Base-by-base conservation (phyloP, 352 stramenopile genomes). In the Phytophthora nicotianae region DNA sequence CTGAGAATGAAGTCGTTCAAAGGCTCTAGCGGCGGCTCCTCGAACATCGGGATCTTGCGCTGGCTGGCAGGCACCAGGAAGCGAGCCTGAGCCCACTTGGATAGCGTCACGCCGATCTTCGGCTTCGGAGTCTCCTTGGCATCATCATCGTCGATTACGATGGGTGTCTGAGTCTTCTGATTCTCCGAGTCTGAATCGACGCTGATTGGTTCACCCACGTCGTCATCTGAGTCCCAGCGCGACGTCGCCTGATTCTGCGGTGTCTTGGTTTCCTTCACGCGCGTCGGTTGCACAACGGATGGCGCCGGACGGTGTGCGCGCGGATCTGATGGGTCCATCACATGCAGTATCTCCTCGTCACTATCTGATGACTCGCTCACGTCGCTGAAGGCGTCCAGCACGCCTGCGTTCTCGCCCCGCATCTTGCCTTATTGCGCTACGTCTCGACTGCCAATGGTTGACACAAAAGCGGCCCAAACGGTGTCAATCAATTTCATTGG, bases 1-100 rank as follows among this genome's bases (percentile, higher is more conserved):
- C 77, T 90, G 38, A 95, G 61, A 43, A 95, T 95, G 54, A 86
- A 90, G 46, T 95, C 86, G 37, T 91, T 92, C n/a, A 95, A 65
- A 41, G 86, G 83, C 58, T 95, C 83, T 9, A 95, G 58, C 11
- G 81, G 77, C 23, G 75, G 69, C 46, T 93, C 80, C 49, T 91
- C 83, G 6, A 88, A 32, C 43, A 83, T 58, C 1, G 74, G 75
- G 3, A 83, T 43, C 13, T 83, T 77, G 23, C 84, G 81, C 33
- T 89, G 67, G 33, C 77, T 83, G 5, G 65, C 63, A 40, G 81
- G 72, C 57, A 86, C 71, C 5, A 91, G 67, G 58, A 93, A 93
- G n/a, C 84, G 82, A 40, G 74, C 51, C 32, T 84, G 72, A 3
- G 84, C 82, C 84, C 84, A 93, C 45, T 79, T 90, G 24, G 84